A percentile compares a stretch with the other conserved stretches of the same genome.
These are phyloP conservation scores for Debaryomyces maramus DNA, from an alignment of 805 yeast species.

Conservation along the genomic window DNA sequence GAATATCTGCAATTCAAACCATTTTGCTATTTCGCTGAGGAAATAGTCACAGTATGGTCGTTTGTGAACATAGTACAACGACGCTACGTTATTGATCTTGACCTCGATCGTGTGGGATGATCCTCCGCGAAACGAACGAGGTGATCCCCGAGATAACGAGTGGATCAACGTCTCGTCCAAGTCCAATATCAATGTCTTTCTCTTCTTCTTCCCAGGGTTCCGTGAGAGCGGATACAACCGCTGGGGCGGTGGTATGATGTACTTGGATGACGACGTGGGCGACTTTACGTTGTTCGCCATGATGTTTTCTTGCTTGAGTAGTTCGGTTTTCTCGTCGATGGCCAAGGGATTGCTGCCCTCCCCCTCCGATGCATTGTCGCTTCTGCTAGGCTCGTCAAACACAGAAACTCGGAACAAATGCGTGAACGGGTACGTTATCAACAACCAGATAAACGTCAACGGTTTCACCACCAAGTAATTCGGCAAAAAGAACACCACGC, in stretches of 20 bases:
- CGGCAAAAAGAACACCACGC: constrained; percentile 42
- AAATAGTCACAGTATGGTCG: constrained; percentile 90
- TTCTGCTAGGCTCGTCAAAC: neutral
- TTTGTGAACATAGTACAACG: constrained; percentile 86
- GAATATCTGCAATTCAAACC: constrained; percentile 89
- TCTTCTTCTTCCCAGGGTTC: constrained; percentile 38
- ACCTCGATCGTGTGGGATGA: constrained; percentile 78
- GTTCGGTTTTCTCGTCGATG: constrained; percentile 34
- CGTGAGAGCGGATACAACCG: constrained; percentile 41
- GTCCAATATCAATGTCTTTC: constrained; percentile 80
- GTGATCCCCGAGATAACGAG: constrained; percentile 71
- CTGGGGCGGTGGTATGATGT: constrained; percentile 48
- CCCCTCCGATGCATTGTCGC: neutral
- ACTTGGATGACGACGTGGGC: constrained; percentile 41
- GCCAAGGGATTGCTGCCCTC: constrained; percentile 5
- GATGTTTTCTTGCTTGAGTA: constrained; percentile 41
- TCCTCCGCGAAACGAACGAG: constrained; percentile 40
- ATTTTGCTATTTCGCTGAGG: constrained; percentile 69
- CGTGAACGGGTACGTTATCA: constrained; percentile 57
- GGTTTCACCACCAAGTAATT: constrained; percentile 55
- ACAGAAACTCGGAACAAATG: constrained; percentile 27
- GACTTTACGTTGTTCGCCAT: constrained; percentile 41
- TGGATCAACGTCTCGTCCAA: constrained; percentile 94
- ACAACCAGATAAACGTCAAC: constrained; percentile 44
- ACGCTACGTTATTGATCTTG: constrained; percentile 62